phyloP scores from a whole-genome alignment of 163 green algal genomes.

The Coccomyxa subellipsoidea region DNA sequence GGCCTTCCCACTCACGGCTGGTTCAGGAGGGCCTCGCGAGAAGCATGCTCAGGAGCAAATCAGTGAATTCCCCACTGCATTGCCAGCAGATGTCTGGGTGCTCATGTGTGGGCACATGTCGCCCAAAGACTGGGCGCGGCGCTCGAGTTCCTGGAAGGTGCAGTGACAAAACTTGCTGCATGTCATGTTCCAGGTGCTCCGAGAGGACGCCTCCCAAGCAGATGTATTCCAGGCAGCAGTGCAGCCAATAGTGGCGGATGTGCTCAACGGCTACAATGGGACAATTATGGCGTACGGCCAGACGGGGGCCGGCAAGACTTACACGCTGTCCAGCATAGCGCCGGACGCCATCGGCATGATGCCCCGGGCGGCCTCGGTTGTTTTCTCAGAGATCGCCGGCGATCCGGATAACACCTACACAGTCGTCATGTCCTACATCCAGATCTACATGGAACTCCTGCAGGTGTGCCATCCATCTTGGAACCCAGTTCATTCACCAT shows the following conservation, averaged over 20 bases:
- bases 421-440: conserved; percentile 73
- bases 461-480: conserved; percentile 32
- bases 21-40: no score
- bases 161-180: background rate
- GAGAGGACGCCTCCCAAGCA: conserved; percentile 46
- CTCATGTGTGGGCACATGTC: no score
- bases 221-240: conserved; percentile 74
- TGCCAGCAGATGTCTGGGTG: no score
- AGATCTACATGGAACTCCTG: conserved; percentile 90
- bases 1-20: no score
- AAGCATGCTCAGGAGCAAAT: no score
- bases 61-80: no score
- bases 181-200: conserved; percentile 40
- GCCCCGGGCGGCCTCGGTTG: conserved; percentile 61
- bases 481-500: no score
- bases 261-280: conserved; percentile 74
- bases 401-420: conserved; percentile 60
- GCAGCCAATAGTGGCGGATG: conserved; percentile 65
- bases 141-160: no score
- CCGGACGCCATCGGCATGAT: conserved; percentile 78
- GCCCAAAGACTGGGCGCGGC: no score
- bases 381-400: conserved; percentile 61
- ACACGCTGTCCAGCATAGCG: conserved; percentile 71
- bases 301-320: conserved; percentile 77
- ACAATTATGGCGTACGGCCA: conserved; percentile 74